phyloP scores from a whole-genome alignment of 2,329 filamentous ascomycete species.

The Hymenoscyphus albidus region DNA sequence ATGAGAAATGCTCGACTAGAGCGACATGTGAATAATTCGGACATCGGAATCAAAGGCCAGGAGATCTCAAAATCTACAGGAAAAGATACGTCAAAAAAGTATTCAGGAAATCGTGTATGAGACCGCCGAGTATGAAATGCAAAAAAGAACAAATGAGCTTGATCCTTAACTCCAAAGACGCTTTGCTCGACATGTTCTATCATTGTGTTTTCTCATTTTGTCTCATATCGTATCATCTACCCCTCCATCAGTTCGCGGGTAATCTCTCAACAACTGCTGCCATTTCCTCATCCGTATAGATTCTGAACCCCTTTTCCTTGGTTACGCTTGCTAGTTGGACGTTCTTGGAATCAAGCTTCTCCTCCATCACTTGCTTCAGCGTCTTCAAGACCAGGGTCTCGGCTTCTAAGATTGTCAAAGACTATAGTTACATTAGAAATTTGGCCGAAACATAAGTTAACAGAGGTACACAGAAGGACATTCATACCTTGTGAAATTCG shows the following conservation, averaged over 20 bases:
- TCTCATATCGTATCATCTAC: slow-evolving; percentile 4
- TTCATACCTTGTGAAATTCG: slow-evolving; percentile 82
- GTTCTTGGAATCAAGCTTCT: slow-evolving; percentile 98
- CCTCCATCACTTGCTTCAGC: slow-evolving; percentile 99
- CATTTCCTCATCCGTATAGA: slow-evolving; percentile 99
- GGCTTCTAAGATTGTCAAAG: slow-evolving; percentile 84
- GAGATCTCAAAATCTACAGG: not conserved
- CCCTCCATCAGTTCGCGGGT: slow-evolving; percentile 52
- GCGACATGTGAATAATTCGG: not conserved
- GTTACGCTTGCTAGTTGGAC: slow-evolving; percentile 97
- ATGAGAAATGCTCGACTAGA: no score
- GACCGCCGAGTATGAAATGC: not conserved
- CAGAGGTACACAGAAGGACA: not conserved
- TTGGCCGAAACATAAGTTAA: not conserved
- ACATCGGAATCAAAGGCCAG: not conserved
- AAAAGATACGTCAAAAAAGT: not conserved
- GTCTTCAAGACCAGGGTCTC: slow-evolving; percentile 97
- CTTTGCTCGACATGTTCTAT: slow-evolving; percentile 3
- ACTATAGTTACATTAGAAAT: slow-evolving; percentile 46
- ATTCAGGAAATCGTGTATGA: not conserved
- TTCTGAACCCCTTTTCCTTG: slow-evolving; percentile 95
- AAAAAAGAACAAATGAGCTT: slow-evolving; percentile 2
- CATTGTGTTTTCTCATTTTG: slow-evolving; percentile 9
- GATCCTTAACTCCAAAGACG: not conserved
- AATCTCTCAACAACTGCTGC: slow-evolving; percentile 82